phyloP scores from a whole-genome alignment of 2,329 filamentous ascomycete genomes.

The Microdochium nivale region DNA sequence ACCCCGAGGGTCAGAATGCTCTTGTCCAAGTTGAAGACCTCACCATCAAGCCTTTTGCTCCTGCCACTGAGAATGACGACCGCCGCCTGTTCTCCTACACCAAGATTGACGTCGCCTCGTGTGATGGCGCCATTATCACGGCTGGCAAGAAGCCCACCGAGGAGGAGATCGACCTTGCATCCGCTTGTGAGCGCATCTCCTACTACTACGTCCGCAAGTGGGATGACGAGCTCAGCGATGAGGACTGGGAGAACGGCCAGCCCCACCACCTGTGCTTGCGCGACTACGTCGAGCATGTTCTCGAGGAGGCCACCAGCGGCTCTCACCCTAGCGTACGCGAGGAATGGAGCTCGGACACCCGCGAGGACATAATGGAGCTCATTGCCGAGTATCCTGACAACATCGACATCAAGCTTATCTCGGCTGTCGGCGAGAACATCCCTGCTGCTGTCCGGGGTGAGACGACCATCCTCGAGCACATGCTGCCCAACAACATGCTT shows the following conservation, averaged over 20 bases:
- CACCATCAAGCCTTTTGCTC: conserved; percentile 5
- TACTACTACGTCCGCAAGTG: conserved; percentile 13
- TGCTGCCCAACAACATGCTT: conserved; percentile 24
- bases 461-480: conserved; percentile 25
- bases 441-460: conserved; percentile 22
- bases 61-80: conserved; percentile 6
- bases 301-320: conserved; percentile 3
- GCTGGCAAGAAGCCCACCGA: background rate
- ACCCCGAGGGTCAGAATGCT: conserved; percentile 1
- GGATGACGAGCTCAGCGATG: conserved; percentile 8
- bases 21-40: conserved; percentile 11
- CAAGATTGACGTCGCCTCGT: conserved; percentile 3
- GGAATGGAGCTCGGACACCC: conserved; percentile 3
- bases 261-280: conserved; percentile 9
- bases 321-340: conserved; percentile 8
- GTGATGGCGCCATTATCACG: background rate
- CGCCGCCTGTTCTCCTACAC: conserved; percentile 9
- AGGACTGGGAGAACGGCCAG: conserved; percentile 10
- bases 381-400: conserved; percentile 2
- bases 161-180: conserved; percentile 7
- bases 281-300: conserved; percentile 9
- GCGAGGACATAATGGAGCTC: conserved; percentile 3
- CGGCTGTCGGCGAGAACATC: conserved; percentile 23
- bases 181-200: conserved; percentile 11
- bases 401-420: conserved; percentile 16